A percentile compares a stretch with the other conserved stretches of the same genome.
Conservation (phyloP, 169 alveolate genomes). For the Cytauxzoon felis region DNA sequence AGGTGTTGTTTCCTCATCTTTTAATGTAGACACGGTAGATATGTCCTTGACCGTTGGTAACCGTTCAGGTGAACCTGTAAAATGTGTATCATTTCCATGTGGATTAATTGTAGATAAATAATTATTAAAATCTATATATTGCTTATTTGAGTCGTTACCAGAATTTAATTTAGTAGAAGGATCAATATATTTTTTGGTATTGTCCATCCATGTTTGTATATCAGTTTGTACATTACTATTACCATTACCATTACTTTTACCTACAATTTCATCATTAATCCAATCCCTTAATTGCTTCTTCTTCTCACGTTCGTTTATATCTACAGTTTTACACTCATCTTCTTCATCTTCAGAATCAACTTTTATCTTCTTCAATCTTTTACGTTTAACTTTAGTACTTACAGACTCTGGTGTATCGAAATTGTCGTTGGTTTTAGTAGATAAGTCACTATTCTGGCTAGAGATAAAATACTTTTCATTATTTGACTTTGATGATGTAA, state of each 20-base stretch:
- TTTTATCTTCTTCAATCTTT: conserved; percentile 4
- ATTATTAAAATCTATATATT: too few species aligned
- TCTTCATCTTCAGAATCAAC: not conserved
- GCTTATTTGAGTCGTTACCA: too few species aligned
- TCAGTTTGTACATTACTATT: conserved; percentile 12
- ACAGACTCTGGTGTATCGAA: too few species aligned
- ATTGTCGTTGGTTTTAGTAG: too few species aligned
- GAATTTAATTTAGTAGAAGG: too few species aligned
- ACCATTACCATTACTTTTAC: not conserved
- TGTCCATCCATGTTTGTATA: conserved; percentile 7
- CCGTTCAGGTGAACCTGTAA: too few species aligned
- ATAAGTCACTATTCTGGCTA: too few species aligned
- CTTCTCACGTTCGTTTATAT: not conserved
- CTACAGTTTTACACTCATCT: not conserved
- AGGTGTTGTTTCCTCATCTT: too few species aligned
- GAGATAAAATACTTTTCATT: conserved; percentile 4
- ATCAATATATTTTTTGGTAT: conserved; percentile 4
- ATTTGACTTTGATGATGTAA: not conserved
- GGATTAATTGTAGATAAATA: too few species aligned
- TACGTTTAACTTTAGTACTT: not conserved
- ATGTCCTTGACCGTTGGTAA: too few species aligned
- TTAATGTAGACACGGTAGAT: too few species aligned
- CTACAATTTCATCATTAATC: not conserved
- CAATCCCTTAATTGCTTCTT: not conserved
- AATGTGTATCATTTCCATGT: too few species aligned